phyloP scores from a whole-genome alignment of 2,329 filamentous ascomycete genomes.

The Colletotrichum tropicale region DNA sequence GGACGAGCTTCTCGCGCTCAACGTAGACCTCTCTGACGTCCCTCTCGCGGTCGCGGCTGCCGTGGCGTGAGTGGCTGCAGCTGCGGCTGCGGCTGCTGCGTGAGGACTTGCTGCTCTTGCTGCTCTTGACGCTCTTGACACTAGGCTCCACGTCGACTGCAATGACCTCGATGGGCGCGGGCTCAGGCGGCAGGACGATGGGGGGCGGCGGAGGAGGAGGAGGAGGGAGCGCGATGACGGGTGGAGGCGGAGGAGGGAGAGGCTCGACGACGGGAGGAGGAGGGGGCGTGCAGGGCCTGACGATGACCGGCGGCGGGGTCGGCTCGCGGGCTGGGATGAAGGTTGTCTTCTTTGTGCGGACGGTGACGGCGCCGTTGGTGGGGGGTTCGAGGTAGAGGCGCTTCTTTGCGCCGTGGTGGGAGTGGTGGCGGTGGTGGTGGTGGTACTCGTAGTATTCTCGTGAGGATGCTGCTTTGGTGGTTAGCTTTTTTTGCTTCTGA shows the following conservation, averaged over 20 bases:
- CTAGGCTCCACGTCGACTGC: conserved; percentile 30
- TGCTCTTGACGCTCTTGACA: conserved; percentile 22
- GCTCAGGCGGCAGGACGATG: conserved; percentile 24
- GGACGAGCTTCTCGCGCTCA: conserved; percentile 55
- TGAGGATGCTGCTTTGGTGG: conserved; percentile 6
- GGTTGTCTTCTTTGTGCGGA: conserved; percentile 40
- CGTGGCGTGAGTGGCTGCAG: conserved; percentile 30
- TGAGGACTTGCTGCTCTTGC: conserved; percentile 16
- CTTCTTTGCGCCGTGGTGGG: conserved; percentile 39
- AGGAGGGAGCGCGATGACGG: background rate
- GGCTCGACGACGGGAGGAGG: conserved; percentile 24
- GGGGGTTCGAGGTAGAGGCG: conserved; percentile 47
- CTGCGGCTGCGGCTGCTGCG: conserved; percentile 29
- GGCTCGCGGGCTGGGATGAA: conserved; percentile 41
- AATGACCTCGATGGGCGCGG: conserved; percentile 27
- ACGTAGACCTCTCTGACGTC: conserved; percentile 48
- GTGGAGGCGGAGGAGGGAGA: conserved; percentile 17
- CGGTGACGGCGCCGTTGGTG: conserved; percentile 39
- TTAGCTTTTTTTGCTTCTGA: background rate
- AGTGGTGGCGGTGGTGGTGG: conserved; percentile 27
- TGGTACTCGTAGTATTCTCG: conserved; percentile 19
- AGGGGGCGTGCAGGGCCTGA: conserved; percentile 19
- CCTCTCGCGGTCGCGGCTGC: conserved; percentile 13
- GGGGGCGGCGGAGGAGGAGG: conserved; percentile 22
- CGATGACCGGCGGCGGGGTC: conserved; percentile 30